phyloP scores from a whole-genome alignment of 2,329 filamentous ascomycete genomes.

The Colletotrichum cordylinicola region DNA sequence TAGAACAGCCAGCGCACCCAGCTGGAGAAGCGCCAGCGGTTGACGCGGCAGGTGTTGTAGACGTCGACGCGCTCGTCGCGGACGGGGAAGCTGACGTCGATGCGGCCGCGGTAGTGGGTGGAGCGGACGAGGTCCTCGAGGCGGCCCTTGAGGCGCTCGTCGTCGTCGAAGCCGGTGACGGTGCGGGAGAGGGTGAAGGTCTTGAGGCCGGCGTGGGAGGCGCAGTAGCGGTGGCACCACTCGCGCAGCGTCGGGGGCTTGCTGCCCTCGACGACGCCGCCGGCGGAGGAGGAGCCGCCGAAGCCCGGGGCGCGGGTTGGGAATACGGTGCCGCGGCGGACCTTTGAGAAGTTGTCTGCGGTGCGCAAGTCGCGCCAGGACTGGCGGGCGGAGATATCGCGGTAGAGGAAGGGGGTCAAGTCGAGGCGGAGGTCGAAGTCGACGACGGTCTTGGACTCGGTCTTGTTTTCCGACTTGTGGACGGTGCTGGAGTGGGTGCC shows the following conservation, averaged over 20 bases:
- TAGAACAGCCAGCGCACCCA: conserved; percentile 72
- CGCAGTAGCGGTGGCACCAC: conserved; percentile 75
- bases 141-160: conserved; percentile 49
- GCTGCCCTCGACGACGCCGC: not conserved
- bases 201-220: conserved; percentile 62
- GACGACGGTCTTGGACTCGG: conserved; percentile 50
- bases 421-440: conserved; percentile 68
- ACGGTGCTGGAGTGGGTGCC: conserved; percentile 58
- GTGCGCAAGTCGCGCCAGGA: conserved; percentile 54
- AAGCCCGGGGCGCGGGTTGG: conserved; percentile 55
- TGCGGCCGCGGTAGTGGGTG: conserved; percentile 71
- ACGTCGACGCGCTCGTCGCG: conserved; percentile 63
- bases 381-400: conserved; percentile 41
- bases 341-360: conserved; percentile 64
- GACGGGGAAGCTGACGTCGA: conserved; percentile 65
- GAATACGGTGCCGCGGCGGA: conserved; percentile 68
- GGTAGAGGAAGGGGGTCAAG: conserved; percentile 62
- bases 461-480: conserved; percentile 47
- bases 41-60: conserved; percentile 67
- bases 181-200: conserved; percentile 56
- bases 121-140: conserved; percentile 63
- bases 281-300: conserved; percentile 27
- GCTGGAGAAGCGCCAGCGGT: conserved; percentile 66
- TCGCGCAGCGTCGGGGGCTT: conserved; percentile 36
- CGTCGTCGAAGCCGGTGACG: conserved; percentile 67